phyloP scores from a whole-genome alignment of 2,329 filamentous ascomycete species.

The Calonectria pseudoreteaudii region DNA sequence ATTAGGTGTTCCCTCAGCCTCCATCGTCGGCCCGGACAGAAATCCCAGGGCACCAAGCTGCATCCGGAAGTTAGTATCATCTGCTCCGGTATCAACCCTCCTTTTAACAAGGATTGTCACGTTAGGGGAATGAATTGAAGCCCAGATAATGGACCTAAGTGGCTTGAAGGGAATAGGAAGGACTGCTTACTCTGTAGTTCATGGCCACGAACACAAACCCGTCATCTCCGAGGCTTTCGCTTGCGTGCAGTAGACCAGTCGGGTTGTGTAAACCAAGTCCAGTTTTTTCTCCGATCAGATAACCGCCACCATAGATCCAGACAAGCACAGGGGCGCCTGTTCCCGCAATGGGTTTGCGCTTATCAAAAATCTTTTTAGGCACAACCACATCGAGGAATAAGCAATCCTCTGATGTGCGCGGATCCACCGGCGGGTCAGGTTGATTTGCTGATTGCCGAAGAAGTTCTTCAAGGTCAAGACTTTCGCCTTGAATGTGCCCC shows the following conservation, averaged over 20 bases:
- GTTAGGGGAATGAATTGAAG: too few relatives aligned
- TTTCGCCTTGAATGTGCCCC: slow-evolving; percentile 17
- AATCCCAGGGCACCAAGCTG: slow-evolving; percentile 52
- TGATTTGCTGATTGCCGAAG: background rate
- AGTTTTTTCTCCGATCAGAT: slow-evolving; percentile 46
- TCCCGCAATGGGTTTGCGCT: slow-evolving; percentile 39
- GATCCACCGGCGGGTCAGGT: slow-evolving; percentile 10
- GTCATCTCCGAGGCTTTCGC: slow-evolving; percentile 20
- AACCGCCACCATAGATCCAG: slow-evolving; percentile 51
- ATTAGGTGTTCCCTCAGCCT: slow-evolving; percentile 51
- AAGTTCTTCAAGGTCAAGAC: background rate
- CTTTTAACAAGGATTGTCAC: too few relatives aligned
- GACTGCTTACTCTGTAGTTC: slow-evolving; percentile 46
- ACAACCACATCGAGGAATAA: slow-evolving; percentile 55
- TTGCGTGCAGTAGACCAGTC: slow-evolving; percentile 37
- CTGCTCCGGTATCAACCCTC: too few relatives aligned
- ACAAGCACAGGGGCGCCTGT: slow-evolving; percentile 39
- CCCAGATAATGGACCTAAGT: too few relatives aligned
- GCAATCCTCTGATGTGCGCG: slow-evolving; percentile 50
- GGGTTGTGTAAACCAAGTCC: slow-evolving; percentile 39
- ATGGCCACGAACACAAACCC: slow-evolving; percentile 52
- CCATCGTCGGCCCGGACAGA: slow-evolving; percentile 50
- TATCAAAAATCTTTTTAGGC: slow-evolving; percentile 48
- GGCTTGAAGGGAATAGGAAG: too few relatives aligned
- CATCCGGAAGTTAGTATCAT: background rate